Base-by-base conservation (phyloP, 441 rosid genomes). In the Omphalea diandra region DNA sequence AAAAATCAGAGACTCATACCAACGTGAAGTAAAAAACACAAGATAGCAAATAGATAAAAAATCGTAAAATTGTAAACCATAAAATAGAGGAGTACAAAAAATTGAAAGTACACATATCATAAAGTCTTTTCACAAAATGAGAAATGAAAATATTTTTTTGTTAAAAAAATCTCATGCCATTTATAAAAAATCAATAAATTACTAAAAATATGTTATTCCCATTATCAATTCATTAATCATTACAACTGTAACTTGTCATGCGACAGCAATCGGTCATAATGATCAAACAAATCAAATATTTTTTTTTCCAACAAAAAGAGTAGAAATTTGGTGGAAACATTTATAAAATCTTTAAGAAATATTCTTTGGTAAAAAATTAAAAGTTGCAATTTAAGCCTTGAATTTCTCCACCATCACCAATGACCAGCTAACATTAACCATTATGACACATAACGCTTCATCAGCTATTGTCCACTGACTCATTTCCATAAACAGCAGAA, bases 401-500 rank as follows among this genome's bases (percentile, higher is more conserved):
- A n/a, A 22, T 31, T 24, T 29, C 33, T 52, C 38, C 7, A 32
- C 32, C n/a, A 32, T 20, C n/a, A 18, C 5, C 20, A 33, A 26
- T 20, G 46, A 31, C 53, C 69, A 36, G 41, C 57, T 38, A 56
- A 63, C 46, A 53, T 12, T 63, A 54, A 63, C 68, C 52, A 33
- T 60, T n/a, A 57, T 24, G 5, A 24, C 50, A 46, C 35, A 32
- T 22, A 54, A 67, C 68, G 63, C 46, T 65, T n/a, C n/a, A n/a
- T 70, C 69, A 63, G 67, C 70, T 75, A 70, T 53, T 32, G 40
- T 63, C 72, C 65, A 65, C 52, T n/a, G 61, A 73, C 67, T 66
- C 18, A 29, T 61, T 73, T 73, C 62, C 72, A 57, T 22, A 36
- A 55, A 56, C 79, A 65, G 77, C 73, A 75, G 17, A 56, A 36